A percentile compares a stretch with the other conserved stretches of the same genome.
Evolutionary conservation across 441 rosid species (phyloP).

Genomic region (Arabidopsis hybrid): DNA sequence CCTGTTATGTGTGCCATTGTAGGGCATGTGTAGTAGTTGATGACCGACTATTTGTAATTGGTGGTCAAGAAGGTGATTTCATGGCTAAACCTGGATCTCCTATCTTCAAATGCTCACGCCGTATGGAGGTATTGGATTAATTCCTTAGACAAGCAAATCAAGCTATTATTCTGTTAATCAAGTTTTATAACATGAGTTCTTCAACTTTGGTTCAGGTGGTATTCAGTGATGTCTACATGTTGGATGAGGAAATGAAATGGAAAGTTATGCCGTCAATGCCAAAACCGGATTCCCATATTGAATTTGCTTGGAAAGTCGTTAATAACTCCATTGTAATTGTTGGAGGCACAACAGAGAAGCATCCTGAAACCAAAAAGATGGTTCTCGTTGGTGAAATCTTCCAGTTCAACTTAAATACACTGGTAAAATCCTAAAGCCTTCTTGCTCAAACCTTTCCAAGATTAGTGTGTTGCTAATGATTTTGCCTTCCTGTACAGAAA

Average conservation of each 20-base stretch:
- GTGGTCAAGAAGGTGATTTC: constrained; percentile 99
- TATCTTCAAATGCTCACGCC: constrained; percentile 89
- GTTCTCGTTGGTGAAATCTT: constrained; percentile 87
- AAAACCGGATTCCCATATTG: constrained; percentile 94
- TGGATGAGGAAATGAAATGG: constrained; percentile 95
- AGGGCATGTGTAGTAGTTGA: constrained; percentile 84
- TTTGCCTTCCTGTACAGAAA: constrained; percentile 54
- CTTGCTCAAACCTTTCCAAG: constrained; percentile 14
- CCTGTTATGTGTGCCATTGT: not conserved
- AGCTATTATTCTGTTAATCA: not conserved
- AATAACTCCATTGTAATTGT: constrained; percentile 82
- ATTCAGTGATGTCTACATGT: constrained; percentile 81
- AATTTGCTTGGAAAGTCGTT: constrained; percentile 89
- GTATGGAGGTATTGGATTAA: constrained; percentile 62
- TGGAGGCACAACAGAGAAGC: constrained; percentile 98
- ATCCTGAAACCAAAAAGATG: constrained; percentile 91
- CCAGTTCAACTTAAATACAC: constrained; percentile 74
- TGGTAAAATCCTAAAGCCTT: constrained; percentile 50
- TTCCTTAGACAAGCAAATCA: not conserved
- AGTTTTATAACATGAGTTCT: not conserved
- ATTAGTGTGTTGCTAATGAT: constrained; percentile 19
- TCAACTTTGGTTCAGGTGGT: constrained; percentile 52
- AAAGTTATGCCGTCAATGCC: constrained; percentile 82
- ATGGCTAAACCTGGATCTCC: constrained; percentile 99
- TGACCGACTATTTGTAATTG: constrained; percentile 78